Percentiles rank a stretch among this genome's conserved stretches.
Conservation (phyloP, 2,329 filamentous ascomycete genomes). For the Pyrenophora teres region DNA sequence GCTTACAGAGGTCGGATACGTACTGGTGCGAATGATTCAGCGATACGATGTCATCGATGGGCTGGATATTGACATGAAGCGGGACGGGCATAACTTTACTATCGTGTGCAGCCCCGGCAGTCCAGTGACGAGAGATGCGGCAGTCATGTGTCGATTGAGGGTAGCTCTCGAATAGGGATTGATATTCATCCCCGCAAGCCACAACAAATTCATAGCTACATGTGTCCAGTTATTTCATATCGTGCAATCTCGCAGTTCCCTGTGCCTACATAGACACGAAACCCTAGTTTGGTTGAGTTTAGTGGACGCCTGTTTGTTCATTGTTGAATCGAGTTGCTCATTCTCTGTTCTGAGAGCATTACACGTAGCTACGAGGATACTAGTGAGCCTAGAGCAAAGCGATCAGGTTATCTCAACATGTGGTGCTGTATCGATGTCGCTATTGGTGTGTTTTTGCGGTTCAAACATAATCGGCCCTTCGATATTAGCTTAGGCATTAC, state of each 20-base stretch:
- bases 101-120: conserved; percentile 8
- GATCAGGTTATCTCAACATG: too few relatives aligned
- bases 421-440: neutral
- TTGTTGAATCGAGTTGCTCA: too few relatives aligned
- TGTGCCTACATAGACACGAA: too few relatives aligned
- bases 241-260: too few relatives aligned
- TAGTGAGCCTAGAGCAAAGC: too few relatives aligned
- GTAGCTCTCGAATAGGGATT: conserved; percentile 3
- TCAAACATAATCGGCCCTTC: neutral
- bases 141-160: conserved; percentile 4
- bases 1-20: conserved; percentile 22
- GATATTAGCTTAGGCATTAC: neutral
- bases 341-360: too few relatives aligned
- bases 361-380: too few relatives aligned
- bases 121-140: neutral
- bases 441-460: neutral
- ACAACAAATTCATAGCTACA: too few relatives aligned
- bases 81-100: conserved; percentile 12
- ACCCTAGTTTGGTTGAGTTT: too few relatives aligned
- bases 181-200: too few relatives aligned
- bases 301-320: too few relatives aligned
- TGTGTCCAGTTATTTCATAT: too few relatives aligned
- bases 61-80: conserved; percentile 3
- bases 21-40: conserved; percentile 6
- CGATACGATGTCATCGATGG: conserved; percentile 5